These are phyloP conservation scores for Tricholomella constricta DNA, from an alignment of 768 basidiomycete species.

Conservation along the genomic window DNA sequence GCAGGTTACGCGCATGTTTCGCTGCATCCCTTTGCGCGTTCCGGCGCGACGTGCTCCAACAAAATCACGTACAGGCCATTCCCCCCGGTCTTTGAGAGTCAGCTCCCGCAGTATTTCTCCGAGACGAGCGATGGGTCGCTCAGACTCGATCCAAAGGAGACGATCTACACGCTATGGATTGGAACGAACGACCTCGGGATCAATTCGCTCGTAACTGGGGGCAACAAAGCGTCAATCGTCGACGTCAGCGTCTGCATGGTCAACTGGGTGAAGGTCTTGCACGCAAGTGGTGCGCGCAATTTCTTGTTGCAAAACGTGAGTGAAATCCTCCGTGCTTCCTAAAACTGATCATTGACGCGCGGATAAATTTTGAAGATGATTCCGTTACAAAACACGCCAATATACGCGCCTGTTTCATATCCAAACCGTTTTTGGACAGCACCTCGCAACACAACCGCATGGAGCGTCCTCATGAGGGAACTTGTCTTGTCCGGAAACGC, in stretches of 20 bases:
- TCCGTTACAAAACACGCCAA: conserved; percentile 49
- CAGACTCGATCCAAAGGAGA: conserved; percentile 41
- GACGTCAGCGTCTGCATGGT: conserved; percentile 59
- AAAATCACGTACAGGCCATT: conserved; percentile 57
- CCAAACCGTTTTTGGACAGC: conserved; percentile 52
- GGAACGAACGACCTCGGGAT: conserved; percentile 67
- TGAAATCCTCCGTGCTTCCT: neutral
- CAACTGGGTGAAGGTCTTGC: conserved; percentile 58
- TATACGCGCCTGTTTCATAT: conserved; percentile 51
- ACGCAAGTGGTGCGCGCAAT: conserved; percentile 61
- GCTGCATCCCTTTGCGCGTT: conserved; percentile 58
- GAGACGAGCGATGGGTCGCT: conserved; percentile 44
- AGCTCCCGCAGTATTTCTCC: conserved; percentile 55
- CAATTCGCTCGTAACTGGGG: conserved; percentile 54
- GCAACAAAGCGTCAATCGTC: conserved; percentile 53
- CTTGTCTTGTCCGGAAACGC: conserved; percentile 52
- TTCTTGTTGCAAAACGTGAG: conserved; percentile 71
- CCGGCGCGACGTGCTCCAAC: conserved; percentile 70
- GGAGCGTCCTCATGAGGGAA: conserved; percentile 58
- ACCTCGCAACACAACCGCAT: conserved; percentile 55
- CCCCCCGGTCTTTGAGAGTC: conserved; percentile 58
- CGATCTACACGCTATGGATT: conserved; percentile 69
- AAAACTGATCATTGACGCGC: neutral
- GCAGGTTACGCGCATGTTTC: conserved; percentile 54
- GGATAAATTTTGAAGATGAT: conserved; percentile 55